These are phyloP conservation scores for Colletotrichum lentis DNA, from an alignment of 2,329 filamentous ascomycete species.

Conservation along the genomic window DNA sequence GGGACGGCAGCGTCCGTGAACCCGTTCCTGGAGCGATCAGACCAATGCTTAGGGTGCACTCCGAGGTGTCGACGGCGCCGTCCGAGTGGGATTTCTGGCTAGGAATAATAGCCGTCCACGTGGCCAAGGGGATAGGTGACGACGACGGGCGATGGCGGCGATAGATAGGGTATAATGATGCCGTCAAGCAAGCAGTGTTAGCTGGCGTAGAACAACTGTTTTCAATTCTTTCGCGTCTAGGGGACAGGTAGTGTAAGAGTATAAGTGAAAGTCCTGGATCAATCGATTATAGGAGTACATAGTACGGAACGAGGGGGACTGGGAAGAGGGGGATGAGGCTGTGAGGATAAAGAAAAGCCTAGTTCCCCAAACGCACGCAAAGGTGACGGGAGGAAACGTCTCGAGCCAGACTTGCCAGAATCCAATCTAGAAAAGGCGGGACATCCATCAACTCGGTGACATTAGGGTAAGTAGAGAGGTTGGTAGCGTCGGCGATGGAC, in stretches of 20 bases:
- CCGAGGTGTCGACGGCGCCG: neutral
- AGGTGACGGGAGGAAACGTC: neutral
- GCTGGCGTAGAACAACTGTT: neutral
- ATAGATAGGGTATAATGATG: neutral
- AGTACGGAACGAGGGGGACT: too few relatives aligned
- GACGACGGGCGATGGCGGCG: neutral
- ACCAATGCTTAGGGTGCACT: neutral
- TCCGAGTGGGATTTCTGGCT: neutral
- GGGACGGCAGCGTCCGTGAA: slow-evolving; percentile 16
- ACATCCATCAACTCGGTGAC: neutral
- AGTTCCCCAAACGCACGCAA: neutral
- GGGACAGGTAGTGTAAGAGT: neutral
- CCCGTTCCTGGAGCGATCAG: slow-evolving; percentile 1
- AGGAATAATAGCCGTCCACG: neutral
- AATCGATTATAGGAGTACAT: neutral
- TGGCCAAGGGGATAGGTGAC: neutral
- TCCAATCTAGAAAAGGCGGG: neutral
- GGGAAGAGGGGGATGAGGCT: neutral
- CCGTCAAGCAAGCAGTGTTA: neutral
- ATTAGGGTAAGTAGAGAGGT: neutral
- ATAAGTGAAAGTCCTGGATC: neutral
- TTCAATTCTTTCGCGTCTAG: neutral
- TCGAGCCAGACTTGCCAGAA: neutral
- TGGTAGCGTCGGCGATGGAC: neutral
- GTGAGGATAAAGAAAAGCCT: slow-evolving; percentile 4